phyloP scores from a whole-genome alignment of 2,329 filamentous ascomycete genomes.

The Aspergillus eucalypticola region DNA sequence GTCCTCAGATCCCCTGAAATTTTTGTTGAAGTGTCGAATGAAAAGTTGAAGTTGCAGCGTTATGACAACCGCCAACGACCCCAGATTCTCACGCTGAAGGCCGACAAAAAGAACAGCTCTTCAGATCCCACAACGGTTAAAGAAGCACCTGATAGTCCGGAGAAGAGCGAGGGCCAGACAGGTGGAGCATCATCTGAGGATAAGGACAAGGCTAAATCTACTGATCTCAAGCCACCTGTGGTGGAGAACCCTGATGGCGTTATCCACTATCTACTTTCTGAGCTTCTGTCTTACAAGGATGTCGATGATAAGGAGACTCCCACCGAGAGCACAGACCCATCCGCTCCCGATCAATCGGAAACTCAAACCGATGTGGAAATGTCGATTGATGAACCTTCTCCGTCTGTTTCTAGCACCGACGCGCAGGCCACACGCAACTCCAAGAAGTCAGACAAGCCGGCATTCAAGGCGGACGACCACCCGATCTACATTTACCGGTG shows the following conservation, averaged over 20 bases:
- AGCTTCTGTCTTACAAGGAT: constrained; percentile 87
- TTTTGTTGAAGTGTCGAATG: constrained; percentile 84
- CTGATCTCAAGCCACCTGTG: constrained; percentile 76
- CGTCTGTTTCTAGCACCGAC: constrained; percentile 35
- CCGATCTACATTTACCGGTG: constrained; percentile 96
- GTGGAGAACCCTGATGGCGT: constrained; percentile 94
- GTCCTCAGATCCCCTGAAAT: constrained; percentile 78
- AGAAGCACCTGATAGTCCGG: constrained; percentile 27
- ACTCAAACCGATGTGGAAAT: constrained; percentile 53
- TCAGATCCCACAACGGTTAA: constrained; percentile 26
- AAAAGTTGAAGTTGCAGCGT: constrained; percentile 72
- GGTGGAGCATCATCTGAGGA: constrained; percentile 23
- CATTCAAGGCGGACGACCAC: constrained; percentile 89
- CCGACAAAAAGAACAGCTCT: constrained; percentile 39
- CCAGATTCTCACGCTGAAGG: constrained; percentile 56
- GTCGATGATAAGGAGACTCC: constrained; percentile 78
- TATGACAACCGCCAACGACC: constrained; percentile 59
- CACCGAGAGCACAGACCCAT: constrained; percentile 29
- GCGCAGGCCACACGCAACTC: constrained; percentile 41
- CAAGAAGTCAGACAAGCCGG: constrained; percentile 68
- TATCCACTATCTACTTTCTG: constrained; percentile 89
- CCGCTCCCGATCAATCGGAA: constrained; percentile 36
- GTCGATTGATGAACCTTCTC: constrained; percentile 42
- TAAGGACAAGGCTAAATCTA: constrained; percentile 54
- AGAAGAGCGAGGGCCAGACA: constrained; percentile 32